Evolutionary conservation across 495 filamentous ascomycete genomes (phyloP).

Genomic region (Talaromyces stipitatus): DNA sequence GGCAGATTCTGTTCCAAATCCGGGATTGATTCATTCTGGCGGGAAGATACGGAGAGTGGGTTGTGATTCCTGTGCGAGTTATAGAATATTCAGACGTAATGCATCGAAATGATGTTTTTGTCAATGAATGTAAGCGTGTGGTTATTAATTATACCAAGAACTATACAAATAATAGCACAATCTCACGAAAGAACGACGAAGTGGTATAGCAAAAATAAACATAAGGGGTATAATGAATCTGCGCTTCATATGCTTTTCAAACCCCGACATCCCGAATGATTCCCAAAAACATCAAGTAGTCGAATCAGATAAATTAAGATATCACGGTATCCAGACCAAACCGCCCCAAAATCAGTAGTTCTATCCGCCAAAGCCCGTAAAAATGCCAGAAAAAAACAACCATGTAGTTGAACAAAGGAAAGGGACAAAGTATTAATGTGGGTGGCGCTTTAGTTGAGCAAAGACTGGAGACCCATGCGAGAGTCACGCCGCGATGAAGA

Average conservation of each 20-base stretch:
- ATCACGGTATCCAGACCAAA: not conserved
- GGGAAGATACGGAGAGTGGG: not conserved
- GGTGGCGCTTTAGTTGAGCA: constrained; percentile 4
- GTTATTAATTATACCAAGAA: not conserved
- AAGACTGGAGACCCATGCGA: constrained; percentile 32
- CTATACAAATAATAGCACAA: not conserved
- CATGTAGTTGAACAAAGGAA: not conserved
- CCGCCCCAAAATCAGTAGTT: not conserved
- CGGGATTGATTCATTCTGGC: not conserved
- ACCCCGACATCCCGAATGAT: not conserved
- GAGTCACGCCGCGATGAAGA: constrained; percentile 21
- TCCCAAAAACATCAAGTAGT: too few relatives aligned
- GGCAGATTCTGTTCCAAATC: not conserved
- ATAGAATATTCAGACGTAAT: not conserved
- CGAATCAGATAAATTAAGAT: not conserved
- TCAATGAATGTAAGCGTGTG: not conserved
- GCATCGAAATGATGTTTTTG: not conserved
- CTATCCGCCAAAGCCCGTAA: not conserved
- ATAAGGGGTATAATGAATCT: not conserved
- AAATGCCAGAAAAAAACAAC: not conserved
- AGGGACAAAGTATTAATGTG: not conserved
- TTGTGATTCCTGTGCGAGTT: not conserved
- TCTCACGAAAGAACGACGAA: not conserved
- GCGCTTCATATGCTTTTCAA: not conserved
- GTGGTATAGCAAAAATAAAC: constrained; percentile 1